phyloP scores from a whole-genome alignment of 2,329 filamentous ascomycete species.

The Penicillium sp. region DNA sequence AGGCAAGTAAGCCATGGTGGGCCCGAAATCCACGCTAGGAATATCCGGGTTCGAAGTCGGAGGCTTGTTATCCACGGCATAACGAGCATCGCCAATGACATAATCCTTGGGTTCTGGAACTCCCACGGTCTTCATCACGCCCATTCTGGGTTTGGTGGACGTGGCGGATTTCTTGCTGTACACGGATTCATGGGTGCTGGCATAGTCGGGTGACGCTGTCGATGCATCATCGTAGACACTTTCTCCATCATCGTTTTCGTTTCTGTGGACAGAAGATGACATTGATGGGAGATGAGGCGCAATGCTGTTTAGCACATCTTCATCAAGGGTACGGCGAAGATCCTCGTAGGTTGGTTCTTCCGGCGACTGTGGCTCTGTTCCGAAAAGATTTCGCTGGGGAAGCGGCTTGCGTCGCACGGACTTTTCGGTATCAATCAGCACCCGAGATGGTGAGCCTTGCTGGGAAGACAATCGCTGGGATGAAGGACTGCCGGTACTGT shows the following conservation, averaged over 20 bases:
- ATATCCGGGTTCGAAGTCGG: slow-evolving; percentile 52
- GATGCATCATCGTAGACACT: slow-evolving; percentile 59
- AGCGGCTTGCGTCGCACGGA: slow-evolving; percentile 53
- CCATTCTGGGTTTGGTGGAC: slow-evolving; percentile 64
- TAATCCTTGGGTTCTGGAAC: slow-evolving; percentile 44
- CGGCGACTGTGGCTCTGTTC: slow-evolving; percentile 21
- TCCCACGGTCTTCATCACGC: slow-evolving; percentile 75
- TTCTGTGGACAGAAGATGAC: slow-evolving; percentile 15
- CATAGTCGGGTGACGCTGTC: slow-evolving; percentile 69
- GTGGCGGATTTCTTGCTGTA: slow-evolving; percentile 41
- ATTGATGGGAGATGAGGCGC: slow-evolving; percentile 31
- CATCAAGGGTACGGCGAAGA: slow-evolving; percentile 43
- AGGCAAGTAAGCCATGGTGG: slow-evolving; percentile 66
- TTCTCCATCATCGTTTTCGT: slow-evolving; percentile 35
- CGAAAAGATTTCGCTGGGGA: slow-evolving; percentile 36
- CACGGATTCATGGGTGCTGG: slow-evolving; percentile 62
- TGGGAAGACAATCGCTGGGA: slow-evolving; percentile 10
- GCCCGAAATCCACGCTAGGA: slow-evolving; percentile 79
- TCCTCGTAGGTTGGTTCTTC: slow-evolving; percentile 42
- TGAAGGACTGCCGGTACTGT: slow-evolving; percentile 11
- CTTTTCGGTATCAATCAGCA: slow-evolving; percentile 42
- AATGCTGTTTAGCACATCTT: slow-evolving; percentile 51
- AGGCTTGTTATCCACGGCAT: slow-evolving; percentile 37
- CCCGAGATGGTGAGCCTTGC: background rate
- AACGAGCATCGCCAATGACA: slow-evolving; percentile 48